These are phyloP conservation scores for Hypoxylon fragiforme DNA, from an alignment of 495 filamentous ascomycete species.

Conservation along the genomic window DNA sequence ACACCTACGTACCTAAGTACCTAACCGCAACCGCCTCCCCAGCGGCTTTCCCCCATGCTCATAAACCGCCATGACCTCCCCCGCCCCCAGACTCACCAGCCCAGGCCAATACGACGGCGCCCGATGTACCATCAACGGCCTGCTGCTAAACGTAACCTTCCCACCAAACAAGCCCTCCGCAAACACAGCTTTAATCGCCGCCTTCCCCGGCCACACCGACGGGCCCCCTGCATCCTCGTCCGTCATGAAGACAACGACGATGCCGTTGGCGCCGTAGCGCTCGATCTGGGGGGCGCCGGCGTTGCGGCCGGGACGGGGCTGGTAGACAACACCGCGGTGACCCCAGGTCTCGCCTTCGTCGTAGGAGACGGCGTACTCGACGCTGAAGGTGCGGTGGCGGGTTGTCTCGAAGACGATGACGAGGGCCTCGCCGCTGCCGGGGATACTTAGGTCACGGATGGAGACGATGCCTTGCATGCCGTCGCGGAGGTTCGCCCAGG, in stretches of 20 bases:
- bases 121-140: conserved; percentile 16
- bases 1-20: background rate
- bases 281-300: conserved; percentile 64
- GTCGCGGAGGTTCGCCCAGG: conserved; percentile 47
- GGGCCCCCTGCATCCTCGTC: conserved; percentile 53
- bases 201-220: conserved; percentile 34
- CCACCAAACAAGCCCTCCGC: conserved; percentile 22
- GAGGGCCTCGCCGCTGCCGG: conserved; percentile 37
- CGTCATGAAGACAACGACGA: conserved; percentile 64
- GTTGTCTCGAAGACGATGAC: conserved; percentile 64
- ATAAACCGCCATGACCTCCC: conserved; percentile 36
- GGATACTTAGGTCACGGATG: conserved; percentile 21
- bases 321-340: conserved; percentile 56
- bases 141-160: conserved; percentile 21
- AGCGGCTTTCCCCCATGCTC: conserved; percentile 31
- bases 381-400: conserved; percentile 51
- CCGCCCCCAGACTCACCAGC: conserved; percentile 18
- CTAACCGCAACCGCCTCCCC: conserved; percentile 21
- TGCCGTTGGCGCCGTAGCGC: conserved; percentile 50
- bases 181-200: conserved; percentile 39
- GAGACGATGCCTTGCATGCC: conserved; percentile 63
- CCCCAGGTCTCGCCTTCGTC: conserved; percentile 61
- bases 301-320: conserved; percentile 42
- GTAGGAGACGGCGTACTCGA: conserved; percentile 60
- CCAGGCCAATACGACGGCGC: conserved; percentile 36